Evolutionary conservation across 805 yeast genomes (phyloP).

Genomic region (Yamadazyma takamatsuzukensis): DNA sequence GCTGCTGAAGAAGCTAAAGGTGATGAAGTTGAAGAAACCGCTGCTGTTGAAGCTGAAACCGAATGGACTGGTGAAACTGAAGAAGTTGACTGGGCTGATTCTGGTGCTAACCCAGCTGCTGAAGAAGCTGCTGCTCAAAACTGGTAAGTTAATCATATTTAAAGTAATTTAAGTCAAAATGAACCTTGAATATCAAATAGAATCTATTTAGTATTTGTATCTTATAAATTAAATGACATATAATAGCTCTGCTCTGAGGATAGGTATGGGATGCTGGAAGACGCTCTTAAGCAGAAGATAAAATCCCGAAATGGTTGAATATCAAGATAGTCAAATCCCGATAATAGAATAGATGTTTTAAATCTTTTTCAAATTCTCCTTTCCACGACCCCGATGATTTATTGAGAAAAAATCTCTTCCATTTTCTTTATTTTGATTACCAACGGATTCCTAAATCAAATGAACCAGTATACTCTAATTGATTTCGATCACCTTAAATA

Average conservation of each 20-base stretch:
- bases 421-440: conserved; percentile 23
- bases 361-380: neutral
- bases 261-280: too few species aligned
- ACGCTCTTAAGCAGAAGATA: too few species aligned
- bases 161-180: conserved; percentile 4
- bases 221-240: conserved; percentile 16
- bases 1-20: conserved; percentile 53
- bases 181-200: conserved; percentile 5
- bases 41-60: conserved; percentile 55
- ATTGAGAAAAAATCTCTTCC: conserved; percentile 5
- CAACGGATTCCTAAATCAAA: conserved; percentile 22
- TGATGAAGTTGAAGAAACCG: conserved; percentile 56
- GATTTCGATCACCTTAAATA: neutral
- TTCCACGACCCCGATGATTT: conserved; percentile 4
- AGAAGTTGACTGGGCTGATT: conserved; percentile 64
- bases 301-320: too few species aligned
- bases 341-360: too few species aligned
- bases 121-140: conserved; percentile 70
- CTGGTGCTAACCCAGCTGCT: conserved; percentile 54
- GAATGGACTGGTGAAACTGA: conserved; percentile 58
- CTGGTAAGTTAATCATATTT: conserved; percentile 30
- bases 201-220: conserved; percentile 15
- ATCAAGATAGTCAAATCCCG: too few species aligned
- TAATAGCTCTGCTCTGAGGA: too few species aligned
- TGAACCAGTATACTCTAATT: conserved; percentile 4